Base-by-base conservation (phyloP, 192 early-diverging fungal genomes). In the Ambispora gerdemannii region DNA sequence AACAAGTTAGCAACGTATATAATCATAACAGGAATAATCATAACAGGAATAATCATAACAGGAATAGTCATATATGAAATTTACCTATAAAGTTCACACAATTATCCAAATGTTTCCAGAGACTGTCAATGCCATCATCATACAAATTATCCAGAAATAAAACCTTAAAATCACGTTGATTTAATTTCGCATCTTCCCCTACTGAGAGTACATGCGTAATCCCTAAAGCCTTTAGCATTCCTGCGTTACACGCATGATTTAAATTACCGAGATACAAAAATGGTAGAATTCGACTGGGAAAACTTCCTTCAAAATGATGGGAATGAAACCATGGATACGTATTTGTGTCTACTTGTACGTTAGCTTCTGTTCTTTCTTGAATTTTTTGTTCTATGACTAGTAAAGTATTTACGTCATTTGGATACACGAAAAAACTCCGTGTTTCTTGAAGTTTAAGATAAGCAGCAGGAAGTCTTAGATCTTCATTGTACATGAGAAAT, bases 191-290 rank as follows among this genome's bases (percentile, higher is more conserved):
- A 63, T 87, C 77, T 49, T 87, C 85, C 2, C 85, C 85, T 19
- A 87, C 85, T 35, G 81, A 83, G 3, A 87, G 59, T 0, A 87
- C 79, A 68, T 87, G 82, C 0, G 73, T 78, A 15, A 87, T 83
- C n/a, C 80, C 79, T 1, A 87, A 55, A 11, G 73, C 75, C 63
- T 81, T 79, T 2, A 87, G 67, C 72, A 87, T 75, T 0, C 75
- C 78, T 20, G 80, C 82, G 66, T 87, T 87, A n/a, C 83, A 83
- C 1, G 85, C 83, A 74, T 87, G 85, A 32, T 83, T 83, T n/a
- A 87, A 67, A 59, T 87, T 87, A 1, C 85, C 85, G 1, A 87
- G 69, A 63, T 87, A 87, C 8, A 87, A 56, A 50, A 84, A 87
- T 0, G 83, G 82, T 27, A 87, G 55, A 34, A 87, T 84, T 22